A percentile compares a stretch with the other conserved stretches of the same genome.
phyloP scores from a whole-genome alignment of 768 basidiomycete species.

The Stropharia rugosoannulata region DNA sequence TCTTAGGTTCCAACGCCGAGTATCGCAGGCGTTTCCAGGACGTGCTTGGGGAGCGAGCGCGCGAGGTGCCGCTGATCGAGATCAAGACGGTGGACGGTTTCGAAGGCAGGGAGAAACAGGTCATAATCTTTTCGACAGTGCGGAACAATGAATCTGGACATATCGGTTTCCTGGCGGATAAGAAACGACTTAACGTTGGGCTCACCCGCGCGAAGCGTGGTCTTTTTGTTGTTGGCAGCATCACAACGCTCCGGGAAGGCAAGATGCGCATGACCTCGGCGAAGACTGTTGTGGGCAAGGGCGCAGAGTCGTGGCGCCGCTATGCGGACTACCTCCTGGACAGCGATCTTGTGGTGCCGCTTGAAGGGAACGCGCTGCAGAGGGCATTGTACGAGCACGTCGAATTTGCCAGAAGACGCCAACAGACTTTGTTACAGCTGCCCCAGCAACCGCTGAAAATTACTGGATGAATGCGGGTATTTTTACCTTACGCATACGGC shows the following conservation, averaged over 20 bases:
- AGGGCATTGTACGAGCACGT: constrained; percentile 37
- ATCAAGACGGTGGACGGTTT: constrained; percentile 95
- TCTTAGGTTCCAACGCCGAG: constrained; percentile 56
- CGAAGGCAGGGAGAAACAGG: constrained; percentile 90
- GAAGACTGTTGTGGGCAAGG: constrained; percentile 30
- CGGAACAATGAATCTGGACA: constrained; percentile 74
- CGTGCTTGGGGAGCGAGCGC: constrained; percentile 66
- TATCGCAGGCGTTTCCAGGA: constrained; percentile 52
- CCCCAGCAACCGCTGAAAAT: too few relatives aligned
- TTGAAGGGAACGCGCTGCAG: constrained; percentile 42
- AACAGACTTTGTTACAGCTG: neutral
- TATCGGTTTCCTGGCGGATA: constrained; percentile 89
- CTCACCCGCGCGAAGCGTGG: constrained; percentile 86
- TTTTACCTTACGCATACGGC: too few relatives aligned
- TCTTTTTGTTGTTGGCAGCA: constrained; percentile 77
- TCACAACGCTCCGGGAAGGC: constrained; percentile 59
- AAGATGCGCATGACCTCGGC: constrained; percentile 25
- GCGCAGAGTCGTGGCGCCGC: constrained; percentile 57
- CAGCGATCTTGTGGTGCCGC: constrained; percentile 48
- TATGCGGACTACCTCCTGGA: constrained; percentile 57
- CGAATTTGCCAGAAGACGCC: constrained; percentile 8
- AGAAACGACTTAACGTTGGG: constrained; percentile 85
- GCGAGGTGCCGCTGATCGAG: constrained; percentile 70
- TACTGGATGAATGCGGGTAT: too few relatives aligned
- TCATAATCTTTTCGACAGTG: constrained; percentile 91